A percentile compares a stretch with the other conserved stretches of the same genome.
phyloP scores from a whole-genome alignment of 495 filamentous ascomycete genomes.

The Aspergillus biplanus region DNA sequence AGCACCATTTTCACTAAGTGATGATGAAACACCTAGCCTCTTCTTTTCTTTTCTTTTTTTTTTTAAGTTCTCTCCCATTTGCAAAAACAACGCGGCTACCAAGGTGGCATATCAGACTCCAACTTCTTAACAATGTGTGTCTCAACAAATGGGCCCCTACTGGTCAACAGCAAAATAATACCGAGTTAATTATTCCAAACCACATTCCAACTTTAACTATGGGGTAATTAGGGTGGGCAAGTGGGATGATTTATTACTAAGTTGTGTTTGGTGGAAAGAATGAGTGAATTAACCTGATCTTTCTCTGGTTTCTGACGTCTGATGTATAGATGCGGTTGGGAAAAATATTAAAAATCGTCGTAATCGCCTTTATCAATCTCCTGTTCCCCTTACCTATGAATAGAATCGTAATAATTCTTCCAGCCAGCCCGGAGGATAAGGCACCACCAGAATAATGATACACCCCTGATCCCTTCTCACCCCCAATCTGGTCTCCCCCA shows the following conservation, averaged over 20 bases:
- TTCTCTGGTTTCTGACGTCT: not conserved
- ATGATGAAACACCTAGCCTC: slow-evolving; percentile 18
- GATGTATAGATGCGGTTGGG: not conserved
- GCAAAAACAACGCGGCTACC: not conserved
- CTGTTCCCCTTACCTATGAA: slow-evolving; percentile 1
- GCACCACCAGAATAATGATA: not conserved
- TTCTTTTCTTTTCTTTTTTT: slow-evolving; percentile 11
- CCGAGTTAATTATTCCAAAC: slow-evolving; percentile 1
- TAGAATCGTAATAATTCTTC: not conserved
- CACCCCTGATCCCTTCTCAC: slow-evolving; percentile 20
- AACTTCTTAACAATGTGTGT: not conserved
- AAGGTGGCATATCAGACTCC: slow-evolving; percentile 10
- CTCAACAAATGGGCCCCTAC: slow-evolving; percentile 2
- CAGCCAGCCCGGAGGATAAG: not conserved
- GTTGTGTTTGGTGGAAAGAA: slow-evolving; percentile 5
- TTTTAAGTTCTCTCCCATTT: not conserved
- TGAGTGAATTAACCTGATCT: slow-evolving; percentile 1
- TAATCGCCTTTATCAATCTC: slow-evolving; percentile 4
- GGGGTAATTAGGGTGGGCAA: not conserved
- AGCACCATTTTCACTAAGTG: slow-evolving; percentile 8
- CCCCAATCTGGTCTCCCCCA: slow-evolving; percentile 19
- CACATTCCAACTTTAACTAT: slow-evolving; percentile 1
- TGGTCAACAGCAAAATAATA: not conserved
- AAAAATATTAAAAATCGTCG: not conserved
- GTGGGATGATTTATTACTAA: not conserved